These are phyloP conservation scores for Cutaneotrichosporon dermatis DNA, from an alignment of 1,284 basidiomycete species.

Conservation along the genomic window DNA sequence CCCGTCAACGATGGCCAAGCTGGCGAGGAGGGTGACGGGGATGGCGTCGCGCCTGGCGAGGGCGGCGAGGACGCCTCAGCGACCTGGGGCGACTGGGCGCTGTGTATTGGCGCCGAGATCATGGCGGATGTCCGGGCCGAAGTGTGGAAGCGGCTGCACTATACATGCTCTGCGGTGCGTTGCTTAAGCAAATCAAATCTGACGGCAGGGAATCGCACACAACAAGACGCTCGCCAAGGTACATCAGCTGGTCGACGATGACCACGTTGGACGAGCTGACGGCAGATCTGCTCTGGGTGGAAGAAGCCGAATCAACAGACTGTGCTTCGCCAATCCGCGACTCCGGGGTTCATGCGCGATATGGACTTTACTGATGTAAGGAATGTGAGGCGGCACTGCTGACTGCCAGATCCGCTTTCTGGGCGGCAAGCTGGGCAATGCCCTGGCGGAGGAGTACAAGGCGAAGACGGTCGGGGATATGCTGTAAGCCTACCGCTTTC, in stretches of 20 bases:
- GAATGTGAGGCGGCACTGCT: neutral
- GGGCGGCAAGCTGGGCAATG: slow-evolving; percentile 88
- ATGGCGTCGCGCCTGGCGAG: slow-evolving; percentile 25
- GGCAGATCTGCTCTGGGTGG: slow-evolving; percentile 79
- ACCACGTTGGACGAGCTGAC: neutral
- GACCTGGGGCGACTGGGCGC: slow-evolving; percentile 88
- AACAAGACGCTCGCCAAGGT: slow-evolving; percentile 96
- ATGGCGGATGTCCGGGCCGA: slow-evolving; percentile 72
- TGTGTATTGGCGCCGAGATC: slow-evolving; percentile 82
- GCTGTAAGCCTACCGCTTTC: slow-evolving; percentile 54
- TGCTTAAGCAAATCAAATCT: neutral
- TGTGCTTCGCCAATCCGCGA: slow-evolving; percentile 73
- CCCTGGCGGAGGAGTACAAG: slow-evolving; percentile 80
- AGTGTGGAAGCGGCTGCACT: slow-evolving; percentile 70
- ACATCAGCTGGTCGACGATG: slow-evolving; percentile 3
- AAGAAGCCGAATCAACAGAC: slow-evolving; percentile 83
- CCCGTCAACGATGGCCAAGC: slow-evolving; percentile 51
- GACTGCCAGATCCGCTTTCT: slow-evolving; percentile 75
- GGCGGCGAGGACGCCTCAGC: slow-evolving; percentile 20
- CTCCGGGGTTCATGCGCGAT: slow-evolving; percentile 72
- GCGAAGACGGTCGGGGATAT: slow-evolving; percentile 84
- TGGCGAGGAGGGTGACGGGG: slow-evolving; percentile 16
- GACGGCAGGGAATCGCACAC: slow-evolving; percentile 70
- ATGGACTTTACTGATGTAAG: slow-evolving; percentile 80
- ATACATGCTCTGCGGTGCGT: slow-evolving; percentile 86